A percentile compares a stretch with the other conserved stretches of the same genome.
phyloP scores from a whole-genome alignment of 495 filamentous ascomycete genomes.

The Lophiotrema nucula region DNA sequence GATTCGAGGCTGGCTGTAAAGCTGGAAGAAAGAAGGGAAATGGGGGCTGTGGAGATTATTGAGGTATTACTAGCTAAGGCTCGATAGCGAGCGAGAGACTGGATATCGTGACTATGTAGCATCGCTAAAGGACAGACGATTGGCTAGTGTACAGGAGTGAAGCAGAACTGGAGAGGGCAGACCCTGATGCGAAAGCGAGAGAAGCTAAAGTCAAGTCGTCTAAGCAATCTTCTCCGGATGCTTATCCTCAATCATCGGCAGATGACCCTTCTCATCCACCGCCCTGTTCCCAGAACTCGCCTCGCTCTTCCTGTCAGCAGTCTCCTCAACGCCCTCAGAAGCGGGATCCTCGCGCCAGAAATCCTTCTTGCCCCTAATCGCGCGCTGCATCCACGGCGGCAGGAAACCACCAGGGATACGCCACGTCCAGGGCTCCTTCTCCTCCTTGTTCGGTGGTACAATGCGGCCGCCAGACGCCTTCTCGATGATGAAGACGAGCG shows the following conservation, averaged over 20 bases:
- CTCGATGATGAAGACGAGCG: conserved; percentile 62
- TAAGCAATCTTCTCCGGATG: conserved; percentile 10
- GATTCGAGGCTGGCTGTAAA: too few relatives aligned
- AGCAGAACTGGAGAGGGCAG: too few relatives aligned
- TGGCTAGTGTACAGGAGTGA: too few relatives aligned
- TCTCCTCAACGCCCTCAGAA: conserved; percentile 6
- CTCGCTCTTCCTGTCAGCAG: background rate
- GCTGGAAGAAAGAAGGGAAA: too few relatives aligned
- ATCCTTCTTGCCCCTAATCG: conserved; percentile 61
- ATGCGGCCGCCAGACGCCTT: conserved; percentile 64
- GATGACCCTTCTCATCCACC: conserved; percentile 2
- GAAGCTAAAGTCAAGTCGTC: too few relatives aligned
- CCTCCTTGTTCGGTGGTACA: conserved; percentile 66
- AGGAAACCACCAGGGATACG: conserved; percentile 64
- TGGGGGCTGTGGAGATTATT: too few relatives aligned
- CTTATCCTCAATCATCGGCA: background rate
- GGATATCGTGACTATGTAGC: too few relatives aligned
- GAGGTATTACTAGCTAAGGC: too few relatives aligned
- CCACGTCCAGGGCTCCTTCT: conserved; percentile 74
- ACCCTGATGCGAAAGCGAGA: too few relatives aligned
- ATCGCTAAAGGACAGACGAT: too few relatives aligned
- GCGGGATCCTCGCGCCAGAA: conserved; percentile 52
- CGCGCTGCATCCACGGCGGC: conserved; percentile 65
- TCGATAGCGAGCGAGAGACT: too few relatives aligned
- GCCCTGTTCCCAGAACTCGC: background rate